Conservation (phyloP, 306 rosid genomes). For the Vigna hirtella region DNA sequence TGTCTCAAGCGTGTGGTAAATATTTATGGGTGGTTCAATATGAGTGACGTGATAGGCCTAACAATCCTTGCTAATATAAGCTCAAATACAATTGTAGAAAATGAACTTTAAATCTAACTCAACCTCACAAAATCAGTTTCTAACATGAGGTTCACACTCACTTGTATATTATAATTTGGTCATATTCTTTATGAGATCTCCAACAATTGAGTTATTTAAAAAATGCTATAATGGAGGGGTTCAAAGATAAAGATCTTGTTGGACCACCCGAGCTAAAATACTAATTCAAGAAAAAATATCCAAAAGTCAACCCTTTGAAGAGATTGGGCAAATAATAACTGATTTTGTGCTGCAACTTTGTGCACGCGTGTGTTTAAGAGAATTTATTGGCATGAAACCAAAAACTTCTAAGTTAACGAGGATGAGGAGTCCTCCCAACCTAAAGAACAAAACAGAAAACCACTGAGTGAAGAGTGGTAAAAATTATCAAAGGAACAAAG, state of each 20-base stretch:
- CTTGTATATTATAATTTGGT: too few relatives aligned
- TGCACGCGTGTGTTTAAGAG: neutral
- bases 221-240: neutral
- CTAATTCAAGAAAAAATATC: neutral
- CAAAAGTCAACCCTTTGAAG: neutral
- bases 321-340: conserved; percentile 3
- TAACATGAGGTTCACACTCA: too few relatives aligned
- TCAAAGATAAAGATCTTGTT: neutral
- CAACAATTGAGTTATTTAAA: neutral
- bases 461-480: neutral
- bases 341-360: conserved; percentile 17
- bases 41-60: too few relatives aligned
- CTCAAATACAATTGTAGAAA: too few relatives aligned
- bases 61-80: too few relatives aligned
- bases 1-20: too few relatives aligned
- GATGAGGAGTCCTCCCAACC: neutral
- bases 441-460: neutral
- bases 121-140: too few relatives aligned
- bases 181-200: too few relatives aligned
- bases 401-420: neutral
- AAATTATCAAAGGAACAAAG: neutral
- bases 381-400: neutral
- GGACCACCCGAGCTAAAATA: neutral
- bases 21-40: too few relatives aligned
- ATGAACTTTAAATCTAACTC: too few relatives aligned